Conservation (phyloP, 306 rosid species). For the Cicer pinnatifidum region DNA sequence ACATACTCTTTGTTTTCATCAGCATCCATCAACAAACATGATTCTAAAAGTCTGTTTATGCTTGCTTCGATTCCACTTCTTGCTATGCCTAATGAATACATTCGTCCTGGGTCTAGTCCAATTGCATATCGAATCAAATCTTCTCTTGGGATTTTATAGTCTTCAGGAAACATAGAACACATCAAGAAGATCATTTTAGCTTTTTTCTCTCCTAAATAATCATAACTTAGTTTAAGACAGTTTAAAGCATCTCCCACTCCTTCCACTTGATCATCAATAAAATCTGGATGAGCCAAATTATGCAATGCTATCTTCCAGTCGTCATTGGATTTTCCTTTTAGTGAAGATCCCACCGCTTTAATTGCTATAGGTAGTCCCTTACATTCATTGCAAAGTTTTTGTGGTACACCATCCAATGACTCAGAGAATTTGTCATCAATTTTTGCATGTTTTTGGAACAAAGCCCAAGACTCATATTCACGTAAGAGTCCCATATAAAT, state of each 20-base stretch:
- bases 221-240: constrained; percentile 24
- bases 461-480: constrained; percentile 18
- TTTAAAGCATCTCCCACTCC: constrained; percentile 5
- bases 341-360: constrained; percentile 1
- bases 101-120: not conserved
- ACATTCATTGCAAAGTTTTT: constrained; percentile 10
- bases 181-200: not conserved
- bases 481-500: not conserved
- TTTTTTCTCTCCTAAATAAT: constrained; percentile 2
- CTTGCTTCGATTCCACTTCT: not conserved
- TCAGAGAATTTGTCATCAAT: not conserved
- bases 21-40: not conserved
- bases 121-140: not conserved
- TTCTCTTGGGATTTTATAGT: not conserved
- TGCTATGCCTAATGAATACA: not conserved
- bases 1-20: not conserved
- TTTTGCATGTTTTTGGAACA: constrained; percentile 3
- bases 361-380: constrained; percentile 24
- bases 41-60: not conserved
- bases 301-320: not conserved
- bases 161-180: constrained; percentile 29
- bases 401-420: constrained; percentile 8
- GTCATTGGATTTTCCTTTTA: not conserved
- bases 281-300: not conserved
- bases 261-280: not conserved